Percentiles rank a stretch among this genome's conserved stretches.
Conservation (phyloP, 106 monocot species). For the Dendrobium nobile region DNA sequence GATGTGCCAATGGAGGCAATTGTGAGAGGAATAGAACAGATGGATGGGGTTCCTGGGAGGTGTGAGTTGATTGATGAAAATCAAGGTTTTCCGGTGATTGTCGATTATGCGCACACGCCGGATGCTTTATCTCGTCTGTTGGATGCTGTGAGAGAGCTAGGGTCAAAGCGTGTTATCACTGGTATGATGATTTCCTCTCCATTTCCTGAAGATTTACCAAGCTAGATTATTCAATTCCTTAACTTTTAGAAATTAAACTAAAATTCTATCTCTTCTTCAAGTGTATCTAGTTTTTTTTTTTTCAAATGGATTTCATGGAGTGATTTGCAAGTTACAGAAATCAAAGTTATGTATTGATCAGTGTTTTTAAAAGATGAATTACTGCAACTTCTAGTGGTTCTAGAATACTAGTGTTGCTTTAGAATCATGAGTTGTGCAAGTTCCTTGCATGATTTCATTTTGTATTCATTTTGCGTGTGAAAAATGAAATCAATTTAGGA, state of each 20-base stretch:
- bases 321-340: not conserved
- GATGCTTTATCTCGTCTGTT: conserved; percentile 48
- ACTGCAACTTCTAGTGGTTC: no score
- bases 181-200: conserved; percentile 19
- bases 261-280: no score
- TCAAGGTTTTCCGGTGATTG: conserved; percentile 55
- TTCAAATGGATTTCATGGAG: not conserved
- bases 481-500: not conserved
- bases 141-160: conserved; percentile 46
- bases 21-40: conserved; percentile 51
- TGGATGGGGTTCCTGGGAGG: conserved; percentile 52
- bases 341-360: not conserved
- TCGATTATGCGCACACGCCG: conserved; percentile 57
- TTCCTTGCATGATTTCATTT: not conserved
- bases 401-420: not conserved
- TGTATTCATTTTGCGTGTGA: not conserved
- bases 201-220: not conserved
- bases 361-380: not conserved
- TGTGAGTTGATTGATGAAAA: conserved; percentile 64
- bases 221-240: not conserved
- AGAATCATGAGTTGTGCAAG: not conserved
- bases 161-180: conserved; percentile 47
- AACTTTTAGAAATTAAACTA: not conserved
- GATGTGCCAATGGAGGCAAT: conserved; percentile 49
- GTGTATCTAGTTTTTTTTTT: no score